phyloP scores from a whole-genome alignment of 2,329 filamentous ascomycete species.

The Ilyonectria sp. region DNA sequence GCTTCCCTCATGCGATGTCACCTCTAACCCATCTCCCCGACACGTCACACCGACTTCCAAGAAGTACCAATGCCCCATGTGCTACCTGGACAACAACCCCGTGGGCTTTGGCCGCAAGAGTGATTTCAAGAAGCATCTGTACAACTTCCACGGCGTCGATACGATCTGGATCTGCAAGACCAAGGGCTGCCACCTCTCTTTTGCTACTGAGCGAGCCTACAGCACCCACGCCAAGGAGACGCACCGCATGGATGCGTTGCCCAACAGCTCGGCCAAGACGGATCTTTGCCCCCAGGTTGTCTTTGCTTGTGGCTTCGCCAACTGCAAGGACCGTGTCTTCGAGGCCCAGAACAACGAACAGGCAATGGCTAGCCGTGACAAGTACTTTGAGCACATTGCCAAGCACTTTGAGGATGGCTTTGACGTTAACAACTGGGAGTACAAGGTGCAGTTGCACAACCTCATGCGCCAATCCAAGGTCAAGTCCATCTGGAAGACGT shows the following conservation, averaged over 20 bases:
- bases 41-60: conserved; percentile 57
- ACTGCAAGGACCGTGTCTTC: conserved; percentile 60
- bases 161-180: conserved; percentile 61
- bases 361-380: conserved; percentile 56
- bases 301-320: conserved; percentile 60
- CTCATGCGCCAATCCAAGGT: conserved; percentile 60
- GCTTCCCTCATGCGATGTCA: conserved; percentile 51
- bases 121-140: conserved; percentile 65
- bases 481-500: conserved; percentile 62
- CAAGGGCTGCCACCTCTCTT: conserved; percentile 58
- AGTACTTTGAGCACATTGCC: conserved; percentile 64
- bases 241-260: conserved; percentile 59
- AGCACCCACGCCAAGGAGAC: conserved; percentile 61
- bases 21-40: conserved; percentile 55
- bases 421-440: conserved; percentile 61
- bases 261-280: conserved; percentile 58
- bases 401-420: conserved; percentile 63
- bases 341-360: conserved; percentile 57
- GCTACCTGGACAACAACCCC: conserved; percentile 61
- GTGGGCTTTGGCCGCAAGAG: conserved; percentile 64
- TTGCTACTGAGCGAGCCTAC: conserved; percentile 62
- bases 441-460: conserved; percentile 61
- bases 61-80: conserved; percentile 63
- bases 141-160: conserved; percentile 63
- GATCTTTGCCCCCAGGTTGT: conserved; percentile 61